Evolutionary conservation across 208 protist genomes (phyloP), one percentile per base, ranked within the genome.

Genomic region (Leptomonas seymouri): DNA sequence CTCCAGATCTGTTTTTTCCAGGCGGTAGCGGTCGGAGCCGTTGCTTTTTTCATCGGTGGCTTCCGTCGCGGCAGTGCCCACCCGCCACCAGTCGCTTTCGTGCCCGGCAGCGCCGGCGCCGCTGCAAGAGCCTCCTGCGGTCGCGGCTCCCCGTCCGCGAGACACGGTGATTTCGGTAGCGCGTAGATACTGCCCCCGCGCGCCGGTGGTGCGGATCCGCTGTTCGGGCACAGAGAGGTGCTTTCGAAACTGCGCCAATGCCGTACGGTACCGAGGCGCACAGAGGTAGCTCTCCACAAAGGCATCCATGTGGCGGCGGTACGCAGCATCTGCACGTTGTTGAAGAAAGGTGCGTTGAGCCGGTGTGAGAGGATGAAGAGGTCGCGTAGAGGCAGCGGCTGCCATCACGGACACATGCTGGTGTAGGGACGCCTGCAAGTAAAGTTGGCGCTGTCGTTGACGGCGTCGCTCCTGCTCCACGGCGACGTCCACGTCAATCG

Each of bases 261-360:
- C 83, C 25, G 67, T 72, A 11, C 64, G 46, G 55, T 83, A 86
- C 39, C 69, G 64, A n/a, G 78, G 74, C 14, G 60, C 63, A 4
- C 74, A 67, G 2, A 81, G 65, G 71, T 86, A 92, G 28, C 54
- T 49, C 67, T 84, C 81, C 0, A 92, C 77, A 31, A 89, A 57
- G 15, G 67, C 64, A 53, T 89, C 64, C 66, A 87, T 79, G 57
- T 85, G 65, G 20, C 72, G 75, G 18, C 45, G 55, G 41, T 76
- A 84, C 31, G 75, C 30, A 12, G 36, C 50, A 14, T 76, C 54
- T 1, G 60, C 56, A 15, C 63, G 60, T 42, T 75, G 46, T 16
- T 23, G 41, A 27, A 71, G 45, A n/a, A 57, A 57, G 31, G 31
- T 21, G 56, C 44, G 46, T 56, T 59, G 65, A 14, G 54, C 42